A percentile compares a stretch with the other conserved stretches of the same genome.
phyloP scores from a whole-genome alignment of 352 stramenopile genomes.

The Globisporangium alternatum region DNA sequence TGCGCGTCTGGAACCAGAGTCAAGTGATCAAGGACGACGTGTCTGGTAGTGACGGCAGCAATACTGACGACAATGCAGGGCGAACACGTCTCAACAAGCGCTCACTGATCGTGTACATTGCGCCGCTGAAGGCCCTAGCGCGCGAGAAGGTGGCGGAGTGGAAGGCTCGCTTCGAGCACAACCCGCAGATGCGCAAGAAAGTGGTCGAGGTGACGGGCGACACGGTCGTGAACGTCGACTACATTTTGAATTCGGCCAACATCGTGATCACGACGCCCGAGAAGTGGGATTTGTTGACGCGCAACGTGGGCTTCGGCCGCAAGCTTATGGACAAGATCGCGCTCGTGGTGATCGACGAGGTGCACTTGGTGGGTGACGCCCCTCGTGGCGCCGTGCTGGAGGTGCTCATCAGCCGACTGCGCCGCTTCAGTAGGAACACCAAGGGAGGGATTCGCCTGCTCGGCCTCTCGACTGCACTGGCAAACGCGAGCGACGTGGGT shows the following conservation, averaged over 20 bases:
- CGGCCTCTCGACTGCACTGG: conserved; percentile 94
- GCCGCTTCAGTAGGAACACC: conserved; percentile 77
- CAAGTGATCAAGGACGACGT: not conserved
- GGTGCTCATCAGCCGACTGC: conserved; percentile 88
- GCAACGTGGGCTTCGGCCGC: conserved; percentile 79
- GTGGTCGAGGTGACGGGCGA: conserved; percentile 98
- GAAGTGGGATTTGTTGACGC: conserved; percentile 97
- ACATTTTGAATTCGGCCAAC: conserved; percentile 89
- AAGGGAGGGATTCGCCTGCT: conserved; percentile 85
- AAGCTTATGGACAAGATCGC: conserved; percentile 66
- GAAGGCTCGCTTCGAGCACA: conserved; percentile 89
- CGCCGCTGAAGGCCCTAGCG: conserved; percentile 96
- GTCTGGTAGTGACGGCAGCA: not conserved
- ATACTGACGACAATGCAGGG: not conserved
- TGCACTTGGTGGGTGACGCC: conserved; percentile 97
- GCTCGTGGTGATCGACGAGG: conserved; percentile 97
- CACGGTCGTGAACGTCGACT: conserved; percentile 91
- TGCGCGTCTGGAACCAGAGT: conserved; percentile 89
- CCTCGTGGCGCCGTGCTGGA: conserved; percentile 88
- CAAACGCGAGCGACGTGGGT: conserved; percentile 95
- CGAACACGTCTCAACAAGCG: not conserved
- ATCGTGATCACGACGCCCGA: conserved; percentile 98
- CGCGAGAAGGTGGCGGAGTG: conserved; percentile 97
- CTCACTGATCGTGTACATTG: conserved; percentile 96
- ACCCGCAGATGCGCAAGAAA: conserved; percentile 78